Evolutionary conservation across 176 grass and related monocot genomes (phyloP).

Genomic region (Oryza australiensis): DNA sequence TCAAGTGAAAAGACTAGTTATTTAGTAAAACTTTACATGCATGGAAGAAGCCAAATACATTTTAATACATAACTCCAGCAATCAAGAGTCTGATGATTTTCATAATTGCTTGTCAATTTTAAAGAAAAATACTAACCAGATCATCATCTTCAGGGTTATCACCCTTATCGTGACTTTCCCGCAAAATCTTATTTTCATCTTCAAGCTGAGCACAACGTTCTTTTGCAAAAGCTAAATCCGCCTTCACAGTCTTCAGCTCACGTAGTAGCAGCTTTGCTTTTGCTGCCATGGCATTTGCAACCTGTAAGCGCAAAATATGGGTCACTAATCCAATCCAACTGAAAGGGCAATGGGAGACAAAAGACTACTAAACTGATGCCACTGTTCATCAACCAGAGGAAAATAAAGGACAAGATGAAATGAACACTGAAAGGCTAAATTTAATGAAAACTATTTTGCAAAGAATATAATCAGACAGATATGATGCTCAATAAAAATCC

Average conservation of each 20-base stretch:
- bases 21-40: not conserved
- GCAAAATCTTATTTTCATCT: constrained; percentile 88
- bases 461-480: constrained; percentile 7
- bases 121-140: constrained; percentile 54
- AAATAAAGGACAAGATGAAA: not conserved
- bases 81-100: not conserved
- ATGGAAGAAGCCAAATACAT: not conserved
- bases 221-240: constrained; percentile 89
- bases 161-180: constrained; percentile 81
- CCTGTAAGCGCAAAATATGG: constrained; percentile 45
- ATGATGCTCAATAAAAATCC: not conserved
- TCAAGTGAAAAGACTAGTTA: not conserved
- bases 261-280: constrained; percentile 92
- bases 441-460: not conserved
- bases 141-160: constrained; percentile 91
- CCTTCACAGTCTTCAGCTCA: constrained; percentile 97
- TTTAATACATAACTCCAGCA: not conserved
- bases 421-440: not conserved
- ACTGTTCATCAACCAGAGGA: constrained; percentile 3
- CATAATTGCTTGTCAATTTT: not conserved
- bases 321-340: constrained; percentile 23
- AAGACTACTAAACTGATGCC: not conserved
- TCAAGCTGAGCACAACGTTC: constrained; percentile 96
- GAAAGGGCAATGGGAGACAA: not conserved
- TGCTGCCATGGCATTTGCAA: constrained; percentile 99